Conservation (phyloP, 2,329 filamentous ascomycete genomes). For the Curvularia verruculosa region DNA sequence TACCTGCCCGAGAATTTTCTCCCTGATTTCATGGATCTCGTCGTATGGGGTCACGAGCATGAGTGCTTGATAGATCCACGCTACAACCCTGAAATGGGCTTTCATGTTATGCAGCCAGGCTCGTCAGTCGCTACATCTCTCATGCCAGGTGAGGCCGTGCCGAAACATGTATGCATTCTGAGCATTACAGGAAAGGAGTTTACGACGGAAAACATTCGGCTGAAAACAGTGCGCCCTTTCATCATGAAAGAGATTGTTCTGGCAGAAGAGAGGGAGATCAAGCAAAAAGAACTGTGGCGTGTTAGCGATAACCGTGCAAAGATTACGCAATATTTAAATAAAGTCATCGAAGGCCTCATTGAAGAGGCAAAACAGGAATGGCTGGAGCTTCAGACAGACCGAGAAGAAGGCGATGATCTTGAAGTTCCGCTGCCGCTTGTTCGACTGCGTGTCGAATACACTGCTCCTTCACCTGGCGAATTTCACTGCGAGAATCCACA, state of each 20-base stretch:
- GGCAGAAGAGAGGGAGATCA: slow-evolving; percentile 75
- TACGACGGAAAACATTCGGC: slow-evolving; percentile 75
- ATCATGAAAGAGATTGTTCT: slow-evolving; percentile 83
- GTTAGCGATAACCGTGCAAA: slow-evolving; percentile 83
- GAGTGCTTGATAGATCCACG: slow-evolving; percentile 89
- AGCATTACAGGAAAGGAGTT: slow-evolving; percentile 85
- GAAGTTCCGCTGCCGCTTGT: slow-evolving; percentile 81
- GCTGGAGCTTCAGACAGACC: slow-evolving; percentile 69
- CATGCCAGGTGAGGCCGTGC: slow-evolving; percentile 83
- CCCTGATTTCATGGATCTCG: slow-evolving; percentile 86
- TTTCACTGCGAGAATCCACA: slow-evolving; percentile 96
- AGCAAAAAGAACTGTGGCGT: slow-evolving; percentile 75
- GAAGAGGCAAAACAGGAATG: slow-evolving; percentile 82
- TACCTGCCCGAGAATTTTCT: slow-evolving; percentile 94
- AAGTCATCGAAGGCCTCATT: slow-evolving; percentile 85
- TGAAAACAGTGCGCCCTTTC: slow-evolving; percentile 91
- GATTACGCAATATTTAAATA: slow-evolving; percentile 76
- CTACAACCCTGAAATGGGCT: slow-evolving; percentile 84
- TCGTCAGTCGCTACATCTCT: slow-evolving; percentile 95
- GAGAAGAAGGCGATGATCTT: slow-evolving; percentile 60
- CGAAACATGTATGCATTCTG: slow-evolving; percentile 88
- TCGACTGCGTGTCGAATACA: slow-evolving; percentile 88
- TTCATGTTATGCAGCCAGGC: slow-evolving; percentile 96
- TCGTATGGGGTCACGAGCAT: slow-evolving; percentile 98
- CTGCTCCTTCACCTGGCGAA: slow-evolving; percentile 79